Conservation (phyloP, 2,329 filamentous ascomycete species). For the Sphaerulina musiva region DNA sequence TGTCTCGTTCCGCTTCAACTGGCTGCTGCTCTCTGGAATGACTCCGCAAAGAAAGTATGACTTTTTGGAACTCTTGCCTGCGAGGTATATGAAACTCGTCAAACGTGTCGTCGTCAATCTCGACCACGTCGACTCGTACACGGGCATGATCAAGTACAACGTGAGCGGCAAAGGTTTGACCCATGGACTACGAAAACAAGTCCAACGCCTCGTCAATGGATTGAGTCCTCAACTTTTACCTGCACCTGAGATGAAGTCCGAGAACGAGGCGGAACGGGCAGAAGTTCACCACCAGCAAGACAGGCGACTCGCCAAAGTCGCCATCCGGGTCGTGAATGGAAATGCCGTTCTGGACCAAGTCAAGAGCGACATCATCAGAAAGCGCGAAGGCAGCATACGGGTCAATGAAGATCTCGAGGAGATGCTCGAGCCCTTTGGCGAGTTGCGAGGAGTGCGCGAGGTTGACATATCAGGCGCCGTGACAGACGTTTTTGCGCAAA, state of each 20-base stretch:
- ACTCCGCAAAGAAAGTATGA: constrained; percentile 36
- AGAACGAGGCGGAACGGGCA: constrained; percentile 16
- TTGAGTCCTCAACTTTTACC: constrained; percentile 22
- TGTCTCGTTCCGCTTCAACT: constrained; percentile 42
- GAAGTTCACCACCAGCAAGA: not conserved
- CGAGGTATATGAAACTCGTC: constrained; percentile 38
- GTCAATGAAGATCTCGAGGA: constrained; percentile 35
- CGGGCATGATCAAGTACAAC: constrained; percentile 49
- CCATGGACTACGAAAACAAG: constrained; percentile 38
- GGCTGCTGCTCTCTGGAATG: constrained; percentile 37
- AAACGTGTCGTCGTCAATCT: constrained; percentile 41
- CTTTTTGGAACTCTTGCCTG: constrained; percentile 40
- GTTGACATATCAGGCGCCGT: constrained; percentile 37
- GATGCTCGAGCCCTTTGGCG: constrained; percentile 40
- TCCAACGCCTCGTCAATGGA: constrained; percentile 38
- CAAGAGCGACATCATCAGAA: constrained; percentile 25
- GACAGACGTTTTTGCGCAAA: constrained; percentile 34
- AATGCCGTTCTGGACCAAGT: constrained; percentile 30
- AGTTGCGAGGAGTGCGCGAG: constrained; percentile 34
- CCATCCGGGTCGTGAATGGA: constrained; percentile 29
- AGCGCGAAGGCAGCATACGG: constrained; percentile 27
- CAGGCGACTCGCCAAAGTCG: constrained; percentile 20
- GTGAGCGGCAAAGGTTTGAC: constrained; percentile 41
- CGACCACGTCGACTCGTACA: constrained; percentile 45
- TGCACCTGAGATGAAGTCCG: not conserved